A percentile compares a stretch with the other conserved stretches of the same genome.
Conservation (phyloP, 2,329 filamentous ascomycete species). For the Cladophialophora yegresii region DNA sequence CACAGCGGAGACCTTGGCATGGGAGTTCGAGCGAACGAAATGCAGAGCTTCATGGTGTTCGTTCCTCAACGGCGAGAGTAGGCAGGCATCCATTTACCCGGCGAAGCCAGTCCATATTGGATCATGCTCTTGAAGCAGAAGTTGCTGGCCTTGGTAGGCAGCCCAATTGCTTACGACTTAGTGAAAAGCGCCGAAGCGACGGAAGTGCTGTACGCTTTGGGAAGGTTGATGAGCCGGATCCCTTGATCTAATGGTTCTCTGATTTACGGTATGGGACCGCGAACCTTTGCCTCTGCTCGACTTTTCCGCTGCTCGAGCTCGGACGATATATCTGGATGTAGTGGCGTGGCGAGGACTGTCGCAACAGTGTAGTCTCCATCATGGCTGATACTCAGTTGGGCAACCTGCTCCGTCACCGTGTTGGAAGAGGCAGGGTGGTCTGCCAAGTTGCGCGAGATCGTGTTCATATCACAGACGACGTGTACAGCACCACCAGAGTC, state of each 20-base stretch:
- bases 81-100: conserved; percentile 23
- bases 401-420: conserved; percentile 55
- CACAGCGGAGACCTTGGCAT: conserved; percentile 43
- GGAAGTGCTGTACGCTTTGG: not conserved
- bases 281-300: conserved; percentile 23
- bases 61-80: conserved; percentile 32
- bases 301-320: conserved; percentile 19
- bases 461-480: conserved; percentile 35
- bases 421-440: conserved; percentile 23
- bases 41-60: conserved; percentile 38
- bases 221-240: not conserved
- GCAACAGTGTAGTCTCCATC: conserved; percentile 75
- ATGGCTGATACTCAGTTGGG: conserved; percentile 79
- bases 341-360: conserved; percentile 44
- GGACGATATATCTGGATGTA: conserved; percentile 31
- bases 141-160: not conserved
- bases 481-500: conserved; percentile 23
- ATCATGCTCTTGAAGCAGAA: conserved; percentile 15
- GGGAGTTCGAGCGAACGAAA: conserved; percentile 41
- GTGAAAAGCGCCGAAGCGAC: not conserved
- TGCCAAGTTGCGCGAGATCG: not conserved
- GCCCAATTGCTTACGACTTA: conserved; percentile 4
- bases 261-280: not conserved
- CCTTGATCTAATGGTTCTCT: not conserved
- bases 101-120: conserved; percentile 29